Percentiles rank a stretch among this genome's conserved stretches.
Conservation (phyloP, 495 filamentous ascomycete genomes). For the Penicillium goetzii region DNA sequence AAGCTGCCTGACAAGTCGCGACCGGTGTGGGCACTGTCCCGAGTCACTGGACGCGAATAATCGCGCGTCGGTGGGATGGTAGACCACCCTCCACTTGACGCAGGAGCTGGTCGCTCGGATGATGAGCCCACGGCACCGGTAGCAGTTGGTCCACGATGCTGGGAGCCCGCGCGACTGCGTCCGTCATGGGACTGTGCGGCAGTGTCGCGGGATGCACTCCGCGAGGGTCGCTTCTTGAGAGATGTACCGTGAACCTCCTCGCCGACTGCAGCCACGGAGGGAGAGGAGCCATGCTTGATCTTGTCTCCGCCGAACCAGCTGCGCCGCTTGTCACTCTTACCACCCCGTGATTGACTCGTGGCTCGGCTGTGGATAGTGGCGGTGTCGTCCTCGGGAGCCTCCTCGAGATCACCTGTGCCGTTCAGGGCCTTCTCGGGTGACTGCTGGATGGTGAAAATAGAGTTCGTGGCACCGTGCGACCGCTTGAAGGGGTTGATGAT, state of each 20-base stretch:
- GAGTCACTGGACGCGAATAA: constrained; percentile 43
- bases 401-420: constrained; percentile 26
- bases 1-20: constrained; percentile 16
- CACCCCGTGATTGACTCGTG: constrained; percentile 45
- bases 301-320: constrained; percentile 47
- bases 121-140: constrained; percentile 22
- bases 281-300: constrained; percentile 42
- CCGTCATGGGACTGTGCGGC: constrained; percentile 40
- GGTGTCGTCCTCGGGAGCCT: constrained; percentile 43
- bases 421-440: constrained; percentile 33
- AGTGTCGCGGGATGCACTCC: constrained; percentile 38
- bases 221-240: constrained; percentile 36
- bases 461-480: constrained; percentile 41
- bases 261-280: constrained; percentile 32
- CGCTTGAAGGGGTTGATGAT: constrained; percentile 55
- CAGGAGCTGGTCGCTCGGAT: constrained; percentile 28
- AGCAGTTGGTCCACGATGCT: constrained; percentile 30
- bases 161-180: constrained; percentile 38
- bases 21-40: constrained; percentile 32
- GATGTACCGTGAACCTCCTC: constrained; percentile 31
- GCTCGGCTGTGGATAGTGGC: constrained; percentile 51
- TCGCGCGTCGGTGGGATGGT: constrained; percentile 45
- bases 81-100: constrained; percentile 43
- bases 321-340: constrained; percentile 42
- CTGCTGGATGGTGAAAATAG: constrained; percentile 41